These are phyloP conservation scores for Trypanosomatidae sp. DNA, from an alignment of 208 protist species.

Conservation along the genomic window DNA sequence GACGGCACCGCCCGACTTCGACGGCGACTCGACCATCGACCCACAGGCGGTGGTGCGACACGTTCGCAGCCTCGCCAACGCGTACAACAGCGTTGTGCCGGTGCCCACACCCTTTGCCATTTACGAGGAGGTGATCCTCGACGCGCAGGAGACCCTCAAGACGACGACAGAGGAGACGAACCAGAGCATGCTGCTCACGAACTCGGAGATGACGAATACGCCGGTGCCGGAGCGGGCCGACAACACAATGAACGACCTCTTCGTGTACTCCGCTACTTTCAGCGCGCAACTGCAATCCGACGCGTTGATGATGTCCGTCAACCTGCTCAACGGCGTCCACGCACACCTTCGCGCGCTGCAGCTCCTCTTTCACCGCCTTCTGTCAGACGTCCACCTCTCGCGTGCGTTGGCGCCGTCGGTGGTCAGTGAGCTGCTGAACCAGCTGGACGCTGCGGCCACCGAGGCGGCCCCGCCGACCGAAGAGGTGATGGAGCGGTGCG, in stretches of 20 bases:
- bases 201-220: constrained; percentile 7
- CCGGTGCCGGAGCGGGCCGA: constrained; percentile 5
- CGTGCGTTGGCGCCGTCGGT: constrained; percentile 20
- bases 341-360: constrained; percentile 24
- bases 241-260: constrained; percentile 24
- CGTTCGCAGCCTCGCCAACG: constrained; percentile 62
- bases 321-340: constrained; percentile 23
- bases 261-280: constrained; percentile 30
- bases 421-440: constrained; percentile 29
- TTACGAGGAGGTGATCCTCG: constrained; percentile 58
- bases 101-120: constrained; percentile 67
- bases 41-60: constrained; percentile 62
- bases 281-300: constrained; percentile 27
- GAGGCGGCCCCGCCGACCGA: constrained; percentile 22
- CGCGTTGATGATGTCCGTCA: constrained; percentile 34
- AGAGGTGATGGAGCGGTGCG: constrained; percentile 39
- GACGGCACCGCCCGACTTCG: constrained; percentile 74
- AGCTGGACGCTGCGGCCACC: constrained; percentile 24
- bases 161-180: constrained; percentile 21
- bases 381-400: constrained; percentile 34
- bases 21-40: constrained; percentile 60
- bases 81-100: constrained; percentile 38
- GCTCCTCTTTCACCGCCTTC: constrained; percentile 30
- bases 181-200: constrained; percentile 15
- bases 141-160: constrained; percentile 26